Evolutionary conservation across 805 yeast species (phyloP).

Genomic region (Geotrichum ghanense): DNA sequence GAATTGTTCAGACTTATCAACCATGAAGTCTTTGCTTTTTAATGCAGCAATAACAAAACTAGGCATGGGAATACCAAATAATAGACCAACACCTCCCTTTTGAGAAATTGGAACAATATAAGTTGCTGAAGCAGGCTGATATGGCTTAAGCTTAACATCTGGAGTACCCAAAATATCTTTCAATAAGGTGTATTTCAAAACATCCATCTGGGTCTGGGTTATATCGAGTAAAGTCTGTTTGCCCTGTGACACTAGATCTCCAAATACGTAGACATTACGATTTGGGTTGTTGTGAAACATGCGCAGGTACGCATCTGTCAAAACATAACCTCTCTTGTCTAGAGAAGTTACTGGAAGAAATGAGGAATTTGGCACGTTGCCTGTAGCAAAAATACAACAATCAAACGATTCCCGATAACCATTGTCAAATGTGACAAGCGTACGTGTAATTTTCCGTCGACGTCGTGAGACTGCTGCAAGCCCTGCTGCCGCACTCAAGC

Average conservation of each 20-base stretch:
- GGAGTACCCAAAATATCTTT: slow-evolving; percentile 7
- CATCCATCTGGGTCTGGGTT: slow-evolving; percentile 4
- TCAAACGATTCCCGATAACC: slow-evolving; percentile 9
- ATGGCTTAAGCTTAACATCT: background rate
- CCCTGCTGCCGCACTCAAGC: too few species aligned
- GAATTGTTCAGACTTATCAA: background rate
- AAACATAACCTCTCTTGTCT: slow-evolving; percentile 10
- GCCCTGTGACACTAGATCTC: slow-evolving; percentile 11
- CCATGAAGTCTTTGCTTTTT: slow-evolving; percentile 10
- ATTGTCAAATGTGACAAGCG: slow-evolving; percentile 8
- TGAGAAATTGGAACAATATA: slow-evolving; percentile 11
- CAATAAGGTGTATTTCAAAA: slow-evolving; percentile 7
- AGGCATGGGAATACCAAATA: slow-evolving; percentile 13
- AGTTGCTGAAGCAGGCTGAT: background rate
- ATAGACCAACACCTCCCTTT: slow-evolving; percentile 14
- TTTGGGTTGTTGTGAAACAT: slow-evolving; percentile 7
- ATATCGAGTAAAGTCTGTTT: slow-evolving; percentile 8
- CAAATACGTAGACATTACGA: slow-evolving; percentile 11
- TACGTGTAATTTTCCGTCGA: too few species aligned
- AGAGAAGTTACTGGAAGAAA: slow-evolving; percentile 8
- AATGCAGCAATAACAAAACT: slow-evolving; percentile 10
- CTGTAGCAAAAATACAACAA: slow-evolving; percentile 10
- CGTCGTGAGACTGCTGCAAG: too few species aligned
- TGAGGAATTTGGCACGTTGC: slow-evolving; percentile 12
- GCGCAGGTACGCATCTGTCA: slow-evolving; percentile 10